Base-by-base conservation (phyloP, 768 basidiomycete genomes). In the Tulasnella sp. region DNA sequence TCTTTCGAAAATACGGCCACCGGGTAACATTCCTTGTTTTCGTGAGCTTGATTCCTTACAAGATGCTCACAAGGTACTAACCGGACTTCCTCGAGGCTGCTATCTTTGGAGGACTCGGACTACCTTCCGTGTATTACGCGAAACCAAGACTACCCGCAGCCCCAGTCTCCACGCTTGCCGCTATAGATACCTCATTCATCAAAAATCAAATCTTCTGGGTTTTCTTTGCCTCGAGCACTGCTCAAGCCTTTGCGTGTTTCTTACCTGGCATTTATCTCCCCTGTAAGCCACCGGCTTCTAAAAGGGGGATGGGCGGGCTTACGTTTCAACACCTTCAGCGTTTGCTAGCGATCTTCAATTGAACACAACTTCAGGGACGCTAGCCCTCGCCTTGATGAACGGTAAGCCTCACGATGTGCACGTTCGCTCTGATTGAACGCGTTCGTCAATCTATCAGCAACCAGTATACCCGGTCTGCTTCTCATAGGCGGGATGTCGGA, bases 301-400 rank as follows among this genome's bases (percentile, higher is more conserved):
- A 17, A 12, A 36, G 1, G 12, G 16, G 29, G 26, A 17, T 17
- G 2, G 26, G 44, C 29, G 9, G 16, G 12, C 32, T 17, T 14
- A 65, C 12, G 2, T n/a, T 29, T n/a, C 14, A 17, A 14, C 32
- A 22, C 19, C 7, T 36, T 65, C 14, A 72, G 71, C 71, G 11
- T 72, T 72, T 39, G 71, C 71, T 12, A 36, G 65, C 19, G 71
- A 72, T 34, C 71, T 72, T 19, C n/a, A 42, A 9, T 32, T 72
- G 0, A 72, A 36, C 62, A 64, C 71, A 40, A 72, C 62, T 4
- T 63, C 71, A 9, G 71, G 71, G 11, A 40, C 71, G 7, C 17
- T 72, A 37, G 59, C 37, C 16, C 26, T 72, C 6, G 71, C 71
- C 14, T 37, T 72, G 63, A 72, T 72, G 71, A 72, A 72, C 44